These are phyloP conservation scores for Centrapalus pauciflorus DNA, from an alignment of 129 eudicot genomes.

Conservation along the genomic window DNA sequence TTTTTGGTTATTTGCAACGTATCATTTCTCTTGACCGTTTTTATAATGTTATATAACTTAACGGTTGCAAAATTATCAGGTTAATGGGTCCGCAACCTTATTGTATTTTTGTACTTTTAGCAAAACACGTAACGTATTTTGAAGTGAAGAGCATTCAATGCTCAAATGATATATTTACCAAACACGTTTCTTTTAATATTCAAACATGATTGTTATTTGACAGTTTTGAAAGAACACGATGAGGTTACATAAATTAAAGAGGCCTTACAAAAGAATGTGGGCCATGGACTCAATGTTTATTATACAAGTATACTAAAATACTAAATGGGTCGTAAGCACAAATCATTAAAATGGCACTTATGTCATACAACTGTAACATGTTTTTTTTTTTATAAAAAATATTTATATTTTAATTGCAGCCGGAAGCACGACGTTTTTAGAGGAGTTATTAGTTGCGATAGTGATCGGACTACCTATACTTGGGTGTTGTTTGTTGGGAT, in stretches of 20 bases:
- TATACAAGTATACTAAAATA: background rate
- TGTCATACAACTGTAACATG: background rate
- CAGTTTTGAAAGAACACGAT: background rate
- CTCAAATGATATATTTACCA: slow-evolving; percentile 1
- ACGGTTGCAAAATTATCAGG: background rate
- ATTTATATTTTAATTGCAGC: slow-evolving; percentile 34
- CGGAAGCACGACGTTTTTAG: slow-evolving; percentile 67
- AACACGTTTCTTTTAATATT: background rate
- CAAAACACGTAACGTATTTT: background rate
- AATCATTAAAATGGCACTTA: background rate
- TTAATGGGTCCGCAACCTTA: slow-evolving; percentile 4
- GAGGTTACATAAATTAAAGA: background rate
- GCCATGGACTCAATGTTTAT: background rate
- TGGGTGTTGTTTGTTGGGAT: slow-evolving; percentile 50
- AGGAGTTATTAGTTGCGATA: slow-evolving; percentile 39
- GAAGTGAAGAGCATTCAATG: background rate
- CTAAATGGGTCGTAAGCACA: background rate
- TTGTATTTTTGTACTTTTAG: background rate
- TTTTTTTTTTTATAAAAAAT: background rate
- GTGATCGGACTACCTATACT: slow-evolving; percentile 66
- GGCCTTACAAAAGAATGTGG: background rate
- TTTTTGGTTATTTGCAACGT: background rate
- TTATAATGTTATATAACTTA: background rate
- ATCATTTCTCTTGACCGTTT: background rate
- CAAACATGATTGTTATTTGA: background rate